Conservation (phyloP, 768 basidiomycete genomes). For the Lactarius sp. region DNA sequence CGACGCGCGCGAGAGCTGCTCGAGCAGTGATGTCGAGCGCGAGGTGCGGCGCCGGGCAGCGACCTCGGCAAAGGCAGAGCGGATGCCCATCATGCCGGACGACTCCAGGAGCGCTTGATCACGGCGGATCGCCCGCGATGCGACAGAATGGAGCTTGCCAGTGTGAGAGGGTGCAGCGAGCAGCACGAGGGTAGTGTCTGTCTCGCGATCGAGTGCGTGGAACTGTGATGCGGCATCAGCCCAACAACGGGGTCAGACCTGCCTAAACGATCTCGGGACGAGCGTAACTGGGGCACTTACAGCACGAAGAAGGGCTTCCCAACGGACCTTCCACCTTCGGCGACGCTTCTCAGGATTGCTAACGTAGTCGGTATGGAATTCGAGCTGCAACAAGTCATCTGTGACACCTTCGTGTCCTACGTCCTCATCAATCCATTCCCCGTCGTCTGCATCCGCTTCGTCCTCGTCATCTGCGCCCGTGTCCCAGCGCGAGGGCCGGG, state of each 20-base stretch:
- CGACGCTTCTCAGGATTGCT: slow-evolving; percentile 62
- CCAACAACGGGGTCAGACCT: slow-evolving; percentile 32
- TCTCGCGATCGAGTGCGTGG: slow-evolving; percentile 73
- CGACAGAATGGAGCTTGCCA: slow-evolving; percentile 56
- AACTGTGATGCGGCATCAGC: slow-evolving; percentile 44
- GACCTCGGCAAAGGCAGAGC: slow-evolving; percentile 53
- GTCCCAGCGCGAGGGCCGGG: slow-evolving; percentile 31
- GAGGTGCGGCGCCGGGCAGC: slow-evolving; percentile 49
- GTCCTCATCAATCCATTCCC: slow-evolving; percentile 52
- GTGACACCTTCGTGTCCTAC: slow-evolving; percentile 70
- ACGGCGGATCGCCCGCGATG: slow-evolving; percentile 65
- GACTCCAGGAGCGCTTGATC: slow-evolving; percentile 44
- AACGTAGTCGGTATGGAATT: slow-evolving; percentile 71
- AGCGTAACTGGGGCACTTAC: slow-evolving; percentile 37
- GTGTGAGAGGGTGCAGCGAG: slow-evolving; percentile 73
- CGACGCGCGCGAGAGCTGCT: slow-evolving; percentile 39
- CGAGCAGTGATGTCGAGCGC: slow-evolving; percentile 47
- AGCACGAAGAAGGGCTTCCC: slow-evolving; percentile 70
- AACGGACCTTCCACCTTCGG: slow-evolving; percentile 67
- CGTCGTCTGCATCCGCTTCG: slow-evolving; percentile 29
- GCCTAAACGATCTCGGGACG: slow-evolving; percentile 29
- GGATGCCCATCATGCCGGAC: slow-evolving; percentile 47
- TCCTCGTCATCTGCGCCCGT: slow-evolving; percentile 39
- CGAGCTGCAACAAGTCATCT: slow-evolving; percentile 67
- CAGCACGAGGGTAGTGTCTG: slow-evolving; percentile 71